Base-by-base conservation (phyloP, 495 filamentous ascomycete species). In the Hyaloscypha bicolor region DNA sequence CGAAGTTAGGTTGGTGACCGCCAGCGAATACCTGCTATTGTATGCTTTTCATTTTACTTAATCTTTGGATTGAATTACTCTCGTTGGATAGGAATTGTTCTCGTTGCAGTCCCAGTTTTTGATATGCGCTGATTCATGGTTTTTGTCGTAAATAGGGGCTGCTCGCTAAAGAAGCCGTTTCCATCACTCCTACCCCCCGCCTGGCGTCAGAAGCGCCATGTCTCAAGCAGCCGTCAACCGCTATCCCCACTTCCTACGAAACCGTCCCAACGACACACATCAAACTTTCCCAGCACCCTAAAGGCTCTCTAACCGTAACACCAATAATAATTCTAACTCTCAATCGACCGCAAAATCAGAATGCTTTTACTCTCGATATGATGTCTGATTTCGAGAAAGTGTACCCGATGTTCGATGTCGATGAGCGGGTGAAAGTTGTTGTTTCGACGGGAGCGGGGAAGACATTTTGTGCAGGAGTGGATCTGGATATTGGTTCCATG, bases 381-480 rank as follows among this genome's bases (percentile, higher is more conserved):
- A 79, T 82, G 67, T 56, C 76, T 0, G 85, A 86, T 71, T 78
- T 89, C 39, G 82, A 85, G 69, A 71, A 76, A 48, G 79, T 83
- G 55, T 89, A 82, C 73, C 66, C 75, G 37, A 74, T 83, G 64
- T 82, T 88, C 60, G 84, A 87, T 61, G 69, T 81, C 60, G 82
- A 86, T 59, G 78, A 82, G 30, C 80, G 82, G 12, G 86, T 89
- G 30, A 85, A 85, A 61, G 83, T 80, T 9, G 73, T 88, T 39
- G 79, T 88, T 1, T 65, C 89, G 30, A 87, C 87, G 0, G 86
- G 86, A 35, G 56, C 55, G 9, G 64, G 64, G 67, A 70, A 71
- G 42, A 69, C 79, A 22, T 90, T 89, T 75, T 89, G 86, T 69
- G 86, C 86, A 14, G 87, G 87, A 6, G 84, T 83, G 30, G 87